A percentile compares a stretch with the other conserved stretches of the same genome.
These are phyloP conservation scores for Dinochytrium kinnereticum DNA, from an alignment of 371 early-diverging fungal genomes.

Conservation along the genomic window DNA sequence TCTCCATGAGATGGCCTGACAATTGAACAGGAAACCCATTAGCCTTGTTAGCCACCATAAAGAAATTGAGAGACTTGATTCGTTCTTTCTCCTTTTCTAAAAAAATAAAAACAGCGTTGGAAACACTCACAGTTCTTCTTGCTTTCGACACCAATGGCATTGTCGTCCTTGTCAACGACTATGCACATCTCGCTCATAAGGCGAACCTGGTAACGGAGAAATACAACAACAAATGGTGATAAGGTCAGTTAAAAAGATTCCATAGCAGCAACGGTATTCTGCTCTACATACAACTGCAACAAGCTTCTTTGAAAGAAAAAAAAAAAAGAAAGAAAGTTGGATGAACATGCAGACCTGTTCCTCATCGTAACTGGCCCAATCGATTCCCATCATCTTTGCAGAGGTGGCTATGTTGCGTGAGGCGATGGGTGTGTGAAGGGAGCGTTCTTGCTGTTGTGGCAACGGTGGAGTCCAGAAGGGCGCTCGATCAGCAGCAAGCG, in stretches of 20 bases:
- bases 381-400: conserved; percentile 16
- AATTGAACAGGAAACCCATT: neutral
- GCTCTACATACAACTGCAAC: neutral
- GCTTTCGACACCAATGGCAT: conserved; percentile 79
- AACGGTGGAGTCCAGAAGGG: no score
- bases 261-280: no score
- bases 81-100: no score
- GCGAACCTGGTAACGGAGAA: conserved; percentile 82
- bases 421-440: no score
- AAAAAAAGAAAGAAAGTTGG: neutral
- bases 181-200: conserved; percentile 98
- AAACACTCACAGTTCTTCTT: conserved; percentile 85
- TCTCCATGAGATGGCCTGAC: conserved; percentile 90
- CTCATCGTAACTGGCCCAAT: conserved; percentile 17
- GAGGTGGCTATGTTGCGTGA: no score
- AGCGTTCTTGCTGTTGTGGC: no score
- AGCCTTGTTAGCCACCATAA: no score
- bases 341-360: conserved; percentile 7
- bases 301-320: neutral
- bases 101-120: conserved; percentile 8
- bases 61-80: no score
- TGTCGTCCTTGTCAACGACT: conserved; percentile 85
- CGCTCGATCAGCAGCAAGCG: no score
- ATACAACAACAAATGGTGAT: no score
- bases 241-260: no score